phyloP scores from a whole-genome alignment of 2,329 filamentous ascomycete genomes.

The Alternaria gaisen region DNA sequence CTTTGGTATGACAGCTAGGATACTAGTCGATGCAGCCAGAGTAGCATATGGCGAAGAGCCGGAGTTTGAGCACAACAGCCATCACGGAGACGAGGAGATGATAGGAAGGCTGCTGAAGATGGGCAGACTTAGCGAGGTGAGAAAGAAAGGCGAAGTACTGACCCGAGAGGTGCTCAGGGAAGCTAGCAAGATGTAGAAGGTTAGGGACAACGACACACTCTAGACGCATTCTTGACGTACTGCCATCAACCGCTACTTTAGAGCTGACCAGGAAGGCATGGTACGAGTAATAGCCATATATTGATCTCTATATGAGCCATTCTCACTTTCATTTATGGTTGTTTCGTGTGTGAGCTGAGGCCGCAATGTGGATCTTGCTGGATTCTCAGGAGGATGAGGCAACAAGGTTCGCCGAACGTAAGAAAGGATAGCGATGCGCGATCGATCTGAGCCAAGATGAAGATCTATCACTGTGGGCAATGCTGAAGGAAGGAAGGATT shows the following conservation, averaged over 20 bases:
- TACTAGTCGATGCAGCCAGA: slow-evolving; percentile 86
- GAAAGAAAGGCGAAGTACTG: slow-evolving; percentile 61
- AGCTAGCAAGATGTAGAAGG: slow-evolving; percentile 57
- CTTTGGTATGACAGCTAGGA: slow-evolving; percentile 93
- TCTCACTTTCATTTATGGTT: not conserved
- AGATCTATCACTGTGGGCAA: not conserved
- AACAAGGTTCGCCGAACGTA: not conserved
- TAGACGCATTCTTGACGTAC: not conserved
- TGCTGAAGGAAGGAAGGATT: not conserved
- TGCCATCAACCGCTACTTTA: not conserved
- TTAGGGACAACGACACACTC: not conserved
- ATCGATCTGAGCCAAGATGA: not conserved
- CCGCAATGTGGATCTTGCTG: not conserved
- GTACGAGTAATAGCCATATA: not conserved
- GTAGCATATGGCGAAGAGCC: slow-evolving; percentile 85
- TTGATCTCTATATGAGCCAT: not conserved
- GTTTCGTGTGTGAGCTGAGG: not conserved
- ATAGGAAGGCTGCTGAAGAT: slow-evolving; percentile 65
- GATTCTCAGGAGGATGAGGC: not conserved
- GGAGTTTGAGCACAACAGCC: slow-evolving; percentile 77
- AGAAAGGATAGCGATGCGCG: not conserved
- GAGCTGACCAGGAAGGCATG: not conserved
- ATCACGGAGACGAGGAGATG: slow-evolving; percentile 73
- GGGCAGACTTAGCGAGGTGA: slow-evolving; percentile 64
- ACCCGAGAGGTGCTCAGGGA: slow-evolving; percentile 61